phyloP scores from a whole-genome alignment of 2,329 filamentous ascomycete genomes.

The Aspergillus pseudoviridinutans region DNA sequence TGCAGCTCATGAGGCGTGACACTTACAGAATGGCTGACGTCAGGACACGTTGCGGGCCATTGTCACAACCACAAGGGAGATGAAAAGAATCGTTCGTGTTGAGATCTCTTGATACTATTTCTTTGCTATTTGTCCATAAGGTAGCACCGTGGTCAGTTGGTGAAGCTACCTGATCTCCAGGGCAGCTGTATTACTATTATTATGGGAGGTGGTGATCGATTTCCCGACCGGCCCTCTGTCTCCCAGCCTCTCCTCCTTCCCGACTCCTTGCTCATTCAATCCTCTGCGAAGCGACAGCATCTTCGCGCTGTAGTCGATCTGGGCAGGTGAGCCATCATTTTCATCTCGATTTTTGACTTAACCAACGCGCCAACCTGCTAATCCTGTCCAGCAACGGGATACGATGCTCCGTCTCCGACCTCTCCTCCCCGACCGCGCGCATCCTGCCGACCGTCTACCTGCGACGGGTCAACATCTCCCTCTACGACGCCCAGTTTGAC shows the following conservation, averaged over 20 bases:
- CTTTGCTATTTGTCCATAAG: neutral
- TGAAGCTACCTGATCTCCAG: neutral
- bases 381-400: slow-evolving; percentile 66
- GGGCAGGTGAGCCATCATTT: slow-evolving; percentile 29
- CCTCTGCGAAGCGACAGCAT: slow-evolving; percentile 2
- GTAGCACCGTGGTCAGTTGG: too few relatives aligned
- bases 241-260: neutral
- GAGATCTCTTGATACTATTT: neutral
- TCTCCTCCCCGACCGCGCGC: slow-evolving; percentile 66
- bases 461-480: slow-evolving; percentile 72
- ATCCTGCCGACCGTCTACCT: slow-evolving; percentile 73
- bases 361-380: neutral
- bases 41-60: neutral
- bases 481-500: slow-evolving; percentile 69
- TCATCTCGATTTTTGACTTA: neutral
- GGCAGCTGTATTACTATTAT: neutral
- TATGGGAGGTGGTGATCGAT: neutral
- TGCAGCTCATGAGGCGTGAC: too few relatives aligned
- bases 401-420: slow-evolving; percentile 80
- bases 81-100: too few relatives aligned
- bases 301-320: slow-evolving; percentile 34
- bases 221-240: neutral
- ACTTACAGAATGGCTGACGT: neutral
- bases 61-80: neutral
- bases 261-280: neutral